A percentile compares a stretch with the other conserved stretches of the same genome.
phyloP scores from a whole-genome alignment of 2,329 filamentous ascomycete genomes.

The Aspergillus phoenicis region DNA sequence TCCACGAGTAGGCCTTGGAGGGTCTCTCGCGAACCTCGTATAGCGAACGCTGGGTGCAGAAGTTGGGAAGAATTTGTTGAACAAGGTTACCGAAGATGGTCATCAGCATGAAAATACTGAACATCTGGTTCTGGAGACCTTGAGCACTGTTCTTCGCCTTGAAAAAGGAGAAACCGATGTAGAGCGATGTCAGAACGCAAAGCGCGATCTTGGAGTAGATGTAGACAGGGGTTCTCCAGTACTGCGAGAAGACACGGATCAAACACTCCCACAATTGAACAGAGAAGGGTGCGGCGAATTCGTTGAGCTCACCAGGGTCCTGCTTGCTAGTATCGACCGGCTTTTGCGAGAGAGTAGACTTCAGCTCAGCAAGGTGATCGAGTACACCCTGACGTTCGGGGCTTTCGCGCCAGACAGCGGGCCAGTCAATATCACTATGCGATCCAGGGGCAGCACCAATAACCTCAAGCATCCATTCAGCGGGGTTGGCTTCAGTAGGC shows the following conservation, averaged over 20 bases:
- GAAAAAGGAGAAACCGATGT: constrained; percentile 84
- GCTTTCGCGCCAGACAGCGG: constrained; percentile 62
- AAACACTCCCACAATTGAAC: constrained; percentile 69
- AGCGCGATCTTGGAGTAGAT: constrained; percentile 81
- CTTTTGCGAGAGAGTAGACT: constrained; percentile 45
- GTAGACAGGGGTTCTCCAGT: constrained; percentile 87
- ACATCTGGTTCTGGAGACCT: constrained; percentile 88
- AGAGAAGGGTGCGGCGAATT: constrained; percentile 77
- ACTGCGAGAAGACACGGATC: constrained; percentile 81
- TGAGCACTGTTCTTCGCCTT: constrained; percentile 72
- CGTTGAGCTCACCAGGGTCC: constrained; percentile 64
- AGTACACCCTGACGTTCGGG: constrained; percentile 60
- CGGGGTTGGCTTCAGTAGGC: constrained; percentile 66
- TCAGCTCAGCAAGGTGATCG: constrained; percentile 57
- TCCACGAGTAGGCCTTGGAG: constrained; percentile 74
- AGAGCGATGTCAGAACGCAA: constrained; percentile 67
- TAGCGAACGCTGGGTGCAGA: constrained; percentile 60
- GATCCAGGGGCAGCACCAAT: constrained; percentile 65
- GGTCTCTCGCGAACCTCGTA: constrained; percentile 64
- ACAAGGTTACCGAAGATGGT: constrained; percentile 71
- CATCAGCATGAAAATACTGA: constrained; percentile 81
- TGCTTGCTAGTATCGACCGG: constrained; percentile 38
- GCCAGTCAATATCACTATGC: constrained; percentile 66
- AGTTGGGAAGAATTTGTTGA: constrained; percentile 61
- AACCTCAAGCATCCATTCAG: constrained; percentile 71